Base-by-base conservation (phyloP, 441 rosid genomes). In the Geranium incanum region DNA sequence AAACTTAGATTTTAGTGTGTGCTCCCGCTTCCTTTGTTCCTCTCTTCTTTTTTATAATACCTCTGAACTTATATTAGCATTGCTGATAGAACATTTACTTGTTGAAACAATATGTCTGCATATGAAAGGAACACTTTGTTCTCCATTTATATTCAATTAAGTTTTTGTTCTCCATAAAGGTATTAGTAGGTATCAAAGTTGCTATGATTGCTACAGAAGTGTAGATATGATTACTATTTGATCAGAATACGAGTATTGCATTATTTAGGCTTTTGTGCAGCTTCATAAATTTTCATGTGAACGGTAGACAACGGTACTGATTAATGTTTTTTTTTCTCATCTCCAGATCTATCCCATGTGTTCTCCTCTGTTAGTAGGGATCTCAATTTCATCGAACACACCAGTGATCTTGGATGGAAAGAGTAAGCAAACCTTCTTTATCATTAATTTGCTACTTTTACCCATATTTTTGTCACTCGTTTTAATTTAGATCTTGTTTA, bases 401-500 rank as follows among this genome's bases (percentile, higher is more conserved):
- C 92, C 77, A 79, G 97, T 79, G 94, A 89, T 75, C 94, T 94
- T 70, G 91, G 95, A 45, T 92, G 99, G 99, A 90, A 94, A 87
- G 97, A 86, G 99, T 94, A 87, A 71, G 96, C 79, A 48, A 72
- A 72, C 16, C 52, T 12, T 39, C 43, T 39, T 39, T 39, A 39
- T 39, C 8, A 7, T 57, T 67, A 68, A 11, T 13, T 48, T 38
- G 4, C 70, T 38, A 13, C 18, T 15, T 78, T 68, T 75, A 15
- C 36, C 33, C 62, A 1, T 70, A 5, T 4, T 36, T 11, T 3
- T 50, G 57, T 39, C 11, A 6, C 59, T 12, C 23, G 19, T 48
- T 71, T 65, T 52, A 5, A n/a, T 21, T 21, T 37, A 36, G 70
- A 60, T 81, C 67, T 82, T 52, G 77, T 59, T 43, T 9, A 13